Percentiles rank a stretch among this genome's conserved stretches.
Conservation (phyloP, 306 rosid genomes). For the Trifolium dubium region DNA sequence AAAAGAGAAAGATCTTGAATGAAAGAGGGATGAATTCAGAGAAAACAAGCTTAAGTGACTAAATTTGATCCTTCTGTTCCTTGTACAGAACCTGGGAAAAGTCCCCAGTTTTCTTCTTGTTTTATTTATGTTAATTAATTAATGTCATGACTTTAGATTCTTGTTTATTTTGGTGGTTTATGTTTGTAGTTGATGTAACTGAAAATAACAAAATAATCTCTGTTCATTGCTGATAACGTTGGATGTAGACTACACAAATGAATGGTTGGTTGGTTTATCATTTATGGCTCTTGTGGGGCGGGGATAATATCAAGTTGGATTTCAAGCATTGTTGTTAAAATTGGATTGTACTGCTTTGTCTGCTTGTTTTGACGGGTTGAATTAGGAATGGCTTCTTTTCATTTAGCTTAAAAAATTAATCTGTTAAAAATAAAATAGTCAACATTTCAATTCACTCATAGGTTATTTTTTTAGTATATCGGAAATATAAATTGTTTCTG, state of each 20-base stretch:
- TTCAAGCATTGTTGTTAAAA: slow-evolving; percentile 1
- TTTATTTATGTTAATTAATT: slow-evolving; percentile 48
- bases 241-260: slow-evolving; percentile 41
- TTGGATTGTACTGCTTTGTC: not conserved
- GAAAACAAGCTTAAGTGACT: slow-evolving; percentile 47
- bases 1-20: slow-evolving; percentile 38
- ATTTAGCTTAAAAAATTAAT: not conserved
- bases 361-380: not conserved
- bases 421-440: no score
- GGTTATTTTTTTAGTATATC: no score
- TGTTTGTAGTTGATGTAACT: slow-evolving; percentile 54
- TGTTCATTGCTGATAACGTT: slow-evolving; percentile 49
- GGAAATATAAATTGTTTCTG: no score
- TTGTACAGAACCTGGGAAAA: slow-evolving; percentile 72
- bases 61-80: slow-evolving; percentile 57
- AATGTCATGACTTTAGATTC: slow-evolving; percentile 55
- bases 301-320: slow-evolving; percentile 49
- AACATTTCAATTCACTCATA: not conserved
- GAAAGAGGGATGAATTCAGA: slow-evolving; percentile 49
- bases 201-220: slow-evolving; percentile 55
- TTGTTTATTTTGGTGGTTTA: slow-evolving; percentile 45
- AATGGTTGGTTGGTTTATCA: slow-evolving; percentile 42
- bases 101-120: slow-evolving; percentile 56
- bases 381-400: not conserved
- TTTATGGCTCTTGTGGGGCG: slow-evolving; percentile 13